Conservation (phyloP, 129 eudicot genomes). For the Helianthus annuus region HanXRQr2.0-SUNRISE NC_035444.2:12913017-12913516, state of each 20-base stretch:
- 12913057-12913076: constrained; percentile 96
- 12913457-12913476: too few species aligned
- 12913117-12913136: neutral
- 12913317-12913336: constrained; percentile 97
- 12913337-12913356: constrained; percentile 80
- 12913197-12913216: constrained; percentile 99
- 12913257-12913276: constrained; percentile 99
- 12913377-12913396: too few species aligned
- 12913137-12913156: neutral
- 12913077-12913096: constrained; percentile 73
- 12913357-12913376: neutral
- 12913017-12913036: constrained; percentile 94
- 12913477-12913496: too few species aligned
- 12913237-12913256: constrained; percentile 97
- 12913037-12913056: constrained; percentile 95
- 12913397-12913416: too few species aligned
- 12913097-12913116: neutral
- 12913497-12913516: too few species aligned
- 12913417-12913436: too few species aligned
- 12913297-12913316: constrained; percentile 85
- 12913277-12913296: constrained; percentile 98
- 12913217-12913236: constrained; percentile 90
- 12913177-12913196: constrained; percentile 99
- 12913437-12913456: too few species aligned
- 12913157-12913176: constrained; percentile 56